These are phyloP conservation scores for Epichloe festucae DNA, from an alignment of 2,329 filamentous ascomycete species.

Conservation along the genomic window DNA sequence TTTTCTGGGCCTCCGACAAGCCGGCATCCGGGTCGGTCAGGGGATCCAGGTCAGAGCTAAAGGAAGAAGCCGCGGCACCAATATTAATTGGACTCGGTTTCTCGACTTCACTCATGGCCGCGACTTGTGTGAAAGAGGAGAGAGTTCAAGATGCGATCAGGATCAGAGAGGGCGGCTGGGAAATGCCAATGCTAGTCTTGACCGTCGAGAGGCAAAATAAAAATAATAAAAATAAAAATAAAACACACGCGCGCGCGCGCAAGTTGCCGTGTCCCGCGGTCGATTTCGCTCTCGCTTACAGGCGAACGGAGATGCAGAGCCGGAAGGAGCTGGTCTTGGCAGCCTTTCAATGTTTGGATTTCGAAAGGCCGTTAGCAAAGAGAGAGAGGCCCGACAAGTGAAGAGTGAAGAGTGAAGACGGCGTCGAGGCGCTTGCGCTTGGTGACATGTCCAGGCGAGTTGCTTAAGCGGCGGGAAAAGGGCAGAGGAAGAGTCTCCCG, in stretches of 20 bases:
- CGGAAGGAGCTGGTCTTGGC: not conserved
- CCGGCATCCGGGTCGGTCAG: constrained; percentile 41
- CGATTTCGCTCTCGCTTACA: not conserved
- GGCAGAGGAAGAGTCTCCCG: no score
- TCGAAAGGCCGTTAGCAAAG: no score
- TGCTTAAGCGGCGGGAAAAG: no score
- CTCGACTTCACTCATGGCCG: constrained; percentile 21
- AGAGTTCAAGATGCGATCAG: no score
- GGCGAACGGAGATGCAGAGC: not conserved
- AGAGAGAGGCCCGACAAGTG: no score
- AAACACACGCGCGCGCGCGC: not conserved
- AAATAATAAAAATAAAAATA: no score
- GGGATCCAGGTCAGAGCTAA: constrained; percentile 16
- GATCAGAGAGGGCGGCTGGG: no score
- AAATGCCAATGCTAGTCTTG: no score
- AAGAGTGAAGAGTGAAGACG: no score
- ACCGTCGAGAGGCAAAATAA: no score
- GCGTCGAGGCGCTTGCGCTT: no score
- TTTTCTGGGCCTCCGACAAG: constrained; percentile 48
- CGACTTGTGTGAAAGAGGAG: not conserved
- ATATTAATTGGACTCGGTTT: constrained; percentile 10
- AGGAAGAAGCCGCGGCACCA: constrained; percentile 15
- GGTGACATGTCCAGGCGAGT: no score
- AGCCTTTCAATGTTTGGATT: not conserved
- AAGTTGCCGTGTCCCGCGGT: not conserved